Evolutionary conservation across 352 stramenopile species (phyloP).

Genomic region (Pythium biforme): DNA sequence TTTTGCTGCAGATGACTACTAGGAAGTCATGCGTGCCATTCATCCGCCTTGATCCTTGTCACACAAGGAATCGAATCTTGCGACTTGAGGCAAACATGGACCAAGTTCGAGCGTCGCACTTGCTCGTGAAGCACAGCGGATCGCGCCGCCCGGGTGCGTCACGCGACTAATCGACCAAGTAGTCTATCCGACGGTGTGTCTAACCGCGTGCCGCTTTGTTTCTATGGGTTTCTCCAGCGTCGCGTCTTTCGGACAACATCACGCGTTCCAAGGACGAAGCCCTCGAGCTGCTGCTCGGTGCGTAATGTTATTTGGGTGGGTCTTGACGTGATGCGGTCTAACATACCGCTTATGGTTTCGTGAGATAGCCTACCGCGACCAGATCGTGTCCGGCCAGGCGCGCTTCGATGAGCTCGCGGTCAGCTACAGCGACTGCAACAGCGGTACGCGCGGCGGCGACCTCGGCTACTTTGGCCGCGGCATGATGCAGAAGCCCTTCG

Average conservation of each 20-base stretch:
- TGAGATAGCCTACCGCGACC: conserved; percentile 53
- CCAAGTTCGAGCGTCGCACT: conserved; percentile 85
- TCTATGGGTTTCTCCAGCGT: conserved; percentile 35
- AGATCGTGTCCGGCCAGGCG: conserved; percentile 82
- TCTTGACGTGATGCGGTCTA: too few relatives aligned
- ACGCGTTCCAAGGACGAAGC: conserved; percentile 91
- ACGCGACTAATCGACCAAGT: too few relatives aligned
- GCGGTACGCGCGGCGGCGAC: conserved; percentile 84
- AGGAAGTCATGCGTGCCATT: conserved; percentile 1
- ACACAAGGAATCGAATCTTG: neutral
- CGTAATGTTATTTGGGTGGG: neutral
- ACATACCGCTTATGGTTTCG: neutral
- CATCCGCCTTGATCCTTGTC: neutral
- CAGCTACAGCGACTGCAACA: conserved; percentile 86
- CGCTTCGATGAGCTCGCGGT: conserved; percentile 75
- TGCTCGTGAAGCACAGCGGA: conserved; percentile 95
- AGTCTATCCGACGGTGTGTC: too few relatives aligned
- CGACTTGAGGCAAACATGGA: conserved; percentile 32
- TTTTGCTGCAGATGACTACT: neutral
- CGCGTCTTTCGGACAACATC: conserved; percentile 90
- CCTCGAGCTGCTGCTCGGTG: conserved; percentile 77
- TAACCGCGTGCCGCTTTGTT: too few relatives aligned
- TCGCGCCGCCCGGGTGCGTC: conserved; percentile 74
- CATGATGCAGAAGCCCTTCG: conserved; percentile 93
- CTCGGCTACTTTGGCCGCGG: conserved; percentile 86